These are phyloP conservation scores for Scheffersomyces lignosus DNA, from an alignment of 805 yeast genomes.

Conservation along the genomic window DNA sequence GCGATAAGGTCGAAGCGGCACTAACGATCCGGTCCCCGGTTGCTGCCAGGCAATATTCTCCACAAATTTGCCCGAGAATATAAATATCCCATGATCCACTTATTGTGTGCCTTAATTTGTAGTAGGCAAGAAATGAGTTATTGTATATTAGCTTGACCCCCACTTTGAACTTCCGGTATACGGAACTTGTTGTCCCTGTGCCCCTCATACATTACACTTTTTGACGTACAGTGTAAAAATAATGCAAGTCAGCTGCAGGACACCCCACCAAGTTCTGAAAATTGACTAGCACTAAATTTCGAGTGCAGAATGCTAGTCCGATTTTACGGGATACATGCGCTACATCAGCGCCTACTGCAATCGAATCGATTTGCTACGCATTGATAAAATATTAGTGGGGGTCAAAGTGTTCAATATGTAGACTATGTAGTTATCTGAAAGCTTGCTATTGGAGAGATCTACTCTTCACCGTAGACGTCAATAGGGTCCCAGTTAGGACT, in stretches of 20 bases:
- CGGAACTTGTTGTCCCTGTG: neutral
- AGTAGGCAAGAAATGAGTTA: neutral
- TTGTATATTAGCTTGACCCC: neutral
- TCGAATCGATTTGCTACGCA: too few relatives aligned
- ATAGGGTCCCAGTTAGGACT: neutral
- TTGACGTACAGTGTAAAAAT: neutral
- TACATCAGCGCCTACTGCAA: too few relatives aligned
- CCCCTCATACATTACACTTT: neutral
- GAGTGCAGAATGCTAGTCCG: too few relatives aligned
- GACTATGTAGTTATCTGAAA: neutral
- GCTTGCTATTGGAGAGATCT: neutral
- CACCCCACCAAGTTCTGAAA: neutral
- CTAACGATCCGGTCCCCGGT: neutral
- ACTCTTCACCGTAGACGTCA: neutral
- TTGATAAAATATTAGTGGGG: too few relatives aligned
- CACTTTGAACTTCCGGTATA: neutral
- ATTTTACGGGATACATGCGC: too few relatives aligned
- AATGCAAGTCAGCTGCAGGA: too few relatives aligned
- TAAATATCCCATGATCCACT: too few relatives aligned
- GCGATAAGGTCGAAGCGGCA: neutral
- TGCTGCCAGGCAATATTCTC: too few relatives aligned
- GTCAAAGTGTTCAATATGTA: too few relatives aligned
- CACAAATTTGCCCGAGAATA: too few relatives aligned
- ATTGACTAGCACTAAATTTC: too few relatives aligned
- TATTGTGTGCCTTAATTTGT: neutral